Percentiles rank a stretch among this genome's conserved stretches.
Evolutionary conservation across 2,329 filamentous ascomycete species (phyloP).

Genomic region (Myriangium duriaei): DNA sequence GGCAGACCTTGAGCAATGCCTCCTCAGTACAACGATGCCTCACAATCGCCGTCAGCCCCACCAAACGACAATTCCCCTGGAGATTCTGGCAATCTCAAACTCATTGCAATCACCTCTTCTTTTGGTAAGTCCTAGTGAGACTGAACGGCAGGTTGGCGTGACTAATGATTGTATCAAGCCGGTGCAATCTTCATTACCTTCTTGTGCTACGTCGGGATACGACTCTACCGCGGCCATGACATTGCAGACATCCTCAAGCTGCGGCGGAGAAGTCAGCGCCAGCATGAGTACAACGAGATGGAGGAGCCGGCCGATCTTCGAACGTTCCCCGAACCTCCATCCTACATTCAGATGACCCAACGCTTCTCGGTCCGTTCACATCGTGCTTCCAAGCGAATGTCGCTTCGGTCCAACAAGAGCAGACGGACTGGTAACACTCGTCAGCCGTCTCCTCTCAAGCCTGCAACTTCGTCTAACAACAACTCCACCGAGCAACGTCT

Average conservation of each 20-base stretch:
- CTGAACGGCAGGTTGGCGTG: no score
- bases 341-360: slow-evolving; percentile 11
- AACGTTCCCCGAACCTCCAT: background rate
- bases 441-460: slow-evolving; percentile 6
- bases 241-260: slow-evolving; percentile 12
- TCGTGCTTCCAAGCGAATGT: slow-evolving; percentile 7
- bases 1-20: no score
- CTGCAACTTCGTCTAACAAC: slow-evolving; percentile 7
- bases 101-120: slow-evolving; percentile 8
- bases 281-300: slow-evolving; percentile 5
- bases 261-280: slow-evolving; percentile 2
- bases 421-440: slow-evolving; percentile 3
- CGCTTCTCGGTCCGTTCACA: slow-evolving; percentile 13
- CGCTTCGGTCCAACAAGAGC: slow-evolving; percentile 9
- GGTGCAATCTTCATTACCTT: slow-evolving; percentile 11
- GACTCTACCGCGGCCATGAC: slow-evolving; percentile 10
- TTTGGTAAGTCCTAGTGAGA: slow-evolving; percentile 3
- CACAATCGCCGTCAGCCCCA: background rate
- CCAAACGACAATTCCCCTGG: background rate
- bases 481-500: slow-evolving; percentile 7
- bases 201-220: slow-evolving; percentile 9
- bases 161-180: no score
- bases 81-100: background rate
- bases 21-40: no score
- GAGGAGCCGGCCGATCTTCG: no score